Evolutionary conservation across 1,139 yeast genomes (phyloP).

Genomic region (Zygosaccharomyces sapae): DNA sequence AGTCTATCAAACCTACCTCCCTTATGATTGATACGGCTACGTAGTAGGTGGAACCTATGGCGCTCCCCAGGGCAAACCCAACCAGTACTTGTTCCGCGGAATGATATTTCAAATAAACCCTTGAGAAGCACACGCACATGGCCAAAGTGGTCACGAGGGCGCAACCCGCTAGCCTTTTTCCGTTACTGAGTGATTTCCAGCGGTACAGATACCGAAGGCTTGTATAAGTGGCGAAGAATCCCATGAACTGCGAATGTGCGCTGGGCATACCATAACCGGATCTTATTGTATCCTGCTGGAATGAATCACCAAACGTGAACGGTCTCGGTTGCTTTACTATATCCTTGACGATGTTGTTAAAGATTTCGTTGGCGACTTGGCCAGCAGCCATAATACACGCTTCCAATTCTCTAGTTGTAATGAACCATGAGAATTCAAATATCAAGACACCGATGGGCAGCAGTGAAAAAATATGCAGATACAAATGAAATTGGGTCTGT

Average conservation of each 20-base stretch:
- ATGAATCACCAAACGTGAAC: slow-evolving; percentile 49
- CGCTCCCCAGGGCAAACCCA: slow-evolving; percentile 62
- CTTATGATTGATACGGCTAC: slow-evolving; percentile 48
- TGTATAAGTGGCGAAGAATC: slow-evolving; percentile 69
- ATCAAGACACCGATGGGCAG: slow-evolving; percentile 79
- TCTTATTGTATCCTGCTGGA: slow-evolving; percentile 42
- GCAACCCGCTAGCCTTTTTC: slow-evolving; percentile 32
- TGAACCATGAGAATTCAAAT: slow-evolving; percentile 79
- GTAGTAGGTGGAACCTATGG: slow-evolving; percentile 59
- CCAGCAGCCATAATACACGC: slow-evolving; percentile 82
- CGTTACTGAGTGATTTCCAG: slow-evolving; percentile 38
- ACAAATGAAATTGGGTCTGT: slow-evolving; percentile 55
- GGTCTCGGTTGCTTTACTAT: slow-evolving; percentile 75
- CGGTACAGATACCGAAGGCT: slow-evolving; percentile 46
- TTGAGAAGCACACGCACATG: slow-evolving; percentile 58
- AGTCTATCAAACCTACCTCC: slow-evolving; percentile 57
- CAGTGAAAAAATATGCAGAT: slow-evolving; percentile 70
- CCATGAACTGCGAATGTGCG: slow-evolving; percentile 95
- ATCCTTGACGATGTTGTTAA: slow-evolving; percentile 65
- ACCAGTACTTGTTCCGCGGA: slow-evolving; percentile 65
- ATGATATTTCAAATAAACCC: slow-evolving; percentile 80
- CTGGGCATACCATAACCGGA: slow-evolving; percentile 93
- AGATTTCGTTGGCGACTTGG: slow-evolving; percentile 71
- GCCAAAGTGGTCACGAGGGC: slow-evolving; percentile 35
- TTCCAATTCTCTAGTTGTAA: slow-evolving; percentile 78